Conservation (phyloP, 1,284 basidiomycete genomes). For the Tetrapyrgos nigripes region DNA sequence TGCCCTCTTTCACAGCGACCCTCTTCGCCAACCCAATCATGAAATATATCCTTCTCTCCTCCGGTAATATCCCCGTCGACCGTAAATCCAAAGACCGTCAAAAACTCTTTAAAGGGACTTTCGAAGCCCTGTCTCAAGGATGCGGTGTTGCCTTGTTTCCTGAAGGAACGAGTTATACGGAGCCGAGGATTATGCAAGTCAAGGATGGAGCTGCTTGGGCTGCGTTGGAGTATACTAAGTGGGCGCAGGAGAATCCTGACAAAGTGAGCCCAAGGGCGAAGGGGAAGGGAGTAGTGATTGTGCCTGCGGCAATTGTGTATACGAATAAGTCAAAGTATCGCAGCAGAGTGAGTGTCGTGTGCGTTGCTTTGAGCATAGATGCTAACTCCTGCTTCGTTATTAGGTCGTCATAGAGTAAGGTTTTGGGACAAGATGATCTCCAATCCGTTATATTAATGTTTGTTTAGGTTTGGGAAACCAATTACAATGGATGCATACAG, state of each 20-base stretch:
- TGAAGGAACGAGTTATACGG: conserved; percentile 91
- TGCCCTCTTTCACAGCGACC: conserved; percentile 46
- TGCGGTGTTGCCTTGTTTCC: conserved; percentile 93
- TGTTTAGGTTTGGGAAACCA: conserved; percentile 77
- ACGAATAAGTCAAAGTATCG: conserved; percentile 95
- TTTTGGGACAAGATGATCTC: no score
- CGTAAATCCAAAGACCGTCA: conserved; percentile 91
- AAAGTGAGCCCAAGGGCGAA: conserved; percentile 31
- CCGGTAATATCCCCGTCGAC: conserved; percentile 96
- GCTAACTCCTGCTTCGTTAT: conserved; percentile 6
- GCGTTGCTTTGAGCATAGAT: background rate
- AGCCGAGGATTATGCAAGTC: conserved; percentile 90
- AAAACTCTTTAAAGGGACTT: conserved; percentile 88
- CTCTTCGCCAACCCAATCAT: conserved; percentile 83
- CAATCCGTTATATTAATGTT: conserved; percentile 4
- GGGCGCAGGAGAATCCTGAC: conserved; percentile 62
- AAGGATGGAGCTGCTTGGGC: conserved; percentile 98
- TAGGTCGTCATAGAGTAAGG: conserved; percentile 78
- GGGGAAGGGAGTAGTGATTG: conserved; percentile 56
- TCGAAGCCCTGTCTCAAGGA: conserved; percentile 82
- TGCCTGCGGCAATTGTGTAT: conserved; percentile 92
- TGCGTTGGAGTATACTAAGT: conserved; percentile 90
- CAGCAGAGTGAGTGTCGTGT: conserved; percentile 62
- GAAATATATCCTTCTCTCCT: conserved; percentile 80
- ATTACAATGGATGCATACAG: conserved; percentile 80